A percentile compares a stretch with the other conserved stretches of the same genome.
Evolutionary conservation across 2,329 filamentous ascomycete species (phyloP).

Genomic region (Diaporthe batatas): DNA sequence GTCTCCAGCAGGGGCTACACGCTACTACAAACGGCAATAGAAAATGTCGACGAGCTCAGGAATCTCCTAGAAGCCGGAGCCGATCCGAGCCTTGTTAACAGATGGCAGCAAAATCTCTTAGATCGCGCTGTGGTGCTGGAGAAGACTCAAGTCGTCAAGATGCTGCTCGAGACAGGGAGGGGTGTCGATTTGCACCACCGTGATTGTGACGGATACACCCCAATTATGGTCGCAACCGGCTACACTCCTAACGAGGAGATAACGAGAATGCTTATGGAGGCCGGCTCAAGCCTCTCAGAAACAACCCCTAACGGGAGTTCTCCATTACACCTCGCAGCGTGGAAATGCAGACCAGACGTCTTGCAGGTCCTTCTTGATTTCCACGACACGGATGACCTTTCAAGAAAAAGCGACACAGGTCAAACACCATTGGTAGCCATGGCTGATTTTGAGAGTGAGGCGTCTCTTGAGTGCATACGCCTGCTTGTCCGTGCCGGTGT

Average conservation of each 20-base stretch:
- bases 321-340: background rate
- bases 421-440: background rate
- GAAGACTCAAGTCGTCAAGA: background rate
- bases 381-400: background rate
- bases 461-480: background rate
- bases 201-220: background rate
- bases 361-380: background rate
- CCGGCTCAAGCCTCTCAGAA: background rate
- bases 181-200: background rate
- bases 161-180: background rate
- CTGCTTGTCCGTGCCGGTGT: slow-evolving; percentile 7
- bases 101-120: background rate
- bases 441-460: background rate
- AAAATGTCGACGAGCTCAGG: background rate
- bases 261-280: background rate
- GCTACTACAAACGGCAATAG: background rate
- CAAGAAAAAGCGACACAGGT: rapidly evolving
- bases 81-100: background rate
- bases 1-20: background rate
- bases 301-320: background rate
- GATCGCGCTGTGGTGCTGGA: background rate
- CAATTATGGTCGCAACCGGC: slow-evolving; percentile 1
- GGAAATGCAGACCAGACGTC: background rate
- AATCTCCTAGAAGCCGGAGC: background rate
- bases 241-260: background rate